These are phyloP conservation scores for Xylaria sp. DNA, from an alignment of 2,329 filamentous ascomycete genomes.

Conservation along the genomic window DNA sequence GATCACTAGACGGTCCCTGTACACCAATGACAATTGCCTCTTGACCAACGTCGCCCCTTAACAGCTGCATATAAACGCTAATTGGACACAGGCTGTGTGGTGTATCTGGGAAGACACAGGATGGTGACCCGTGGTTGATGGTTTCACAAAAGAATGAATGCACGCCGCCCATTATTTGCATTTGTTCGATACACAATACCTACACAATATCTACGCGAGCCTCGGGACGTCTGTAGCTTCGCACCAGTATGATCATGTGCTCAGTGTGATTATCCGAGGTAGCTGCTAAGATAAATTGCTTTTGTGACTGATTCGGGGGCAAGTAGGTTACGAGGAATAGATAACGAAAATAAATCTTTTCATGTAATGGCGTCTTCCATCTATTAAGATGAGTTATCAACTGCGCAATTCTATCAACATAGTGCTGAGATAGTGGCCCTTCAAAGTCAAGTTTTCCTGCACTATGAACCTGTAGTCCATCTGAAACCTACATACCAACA, in stretches of 20 bases:
- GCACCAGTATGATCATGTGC: too few species aligned
- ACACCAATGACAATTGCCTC: not conserved
- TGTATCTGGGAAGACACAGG: not conserved
- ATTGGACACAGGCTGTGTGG: not conserved
- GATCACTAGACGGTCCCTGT: not conserved
- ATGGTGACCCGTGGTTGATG: not conserved
- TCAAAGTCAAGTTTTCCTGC: not conserved
- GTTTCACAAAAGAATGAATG: not conserved
- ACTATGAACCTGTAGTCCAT: not conserved
- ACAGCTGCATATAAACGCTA: not conserved
- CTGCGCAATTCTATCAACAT: not conserved
- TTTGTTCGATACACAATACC: too few species aligned
- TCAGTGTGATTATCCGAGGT: too few species aligned
- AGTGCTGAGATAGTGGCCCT: not conserved
- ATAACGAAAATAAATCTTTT: too few species aligned
- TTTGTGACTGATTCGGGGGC: too few species aligned
- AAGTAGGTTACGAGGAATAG: too few species aligned
- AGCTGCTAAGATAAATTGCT: too few species aligned
- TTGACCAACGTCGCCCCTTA: not conserved
- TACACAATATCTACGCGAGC: too few species aligned
- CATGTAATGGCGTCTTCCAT: not conserved
- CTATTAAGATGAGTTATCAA: not conserved
- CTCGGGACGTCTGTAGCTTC: too few species aligned
- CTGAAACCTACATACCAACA: not conserved
- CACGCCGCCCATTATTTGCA: fast-evolving